phyloP scores from a whole-genome alignment of 306 rosid genomes.

The Trifolium fragiferum region DNA sequence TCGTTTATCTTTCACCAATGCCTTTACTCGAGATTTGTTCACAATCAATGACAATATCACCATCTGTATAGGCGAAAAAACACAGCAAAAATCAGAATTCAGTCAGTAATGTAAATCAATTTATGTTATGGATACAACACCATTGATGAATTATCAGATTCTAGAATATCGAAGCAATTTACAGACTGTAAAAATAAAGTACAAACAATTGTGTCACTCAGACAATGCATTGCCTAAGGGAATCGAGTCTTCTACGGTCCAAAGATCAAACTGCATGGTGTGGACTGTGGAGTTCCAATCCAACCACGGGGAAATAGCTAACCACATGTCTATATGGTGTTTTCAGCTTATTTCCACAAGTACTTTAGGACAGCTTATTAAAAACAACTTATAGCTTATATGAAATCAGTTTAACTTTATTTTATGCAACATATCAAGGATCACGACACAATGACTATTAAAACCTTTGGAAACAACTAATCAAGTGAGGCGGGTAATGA shows the following conservation, averaged over 20 bases:
- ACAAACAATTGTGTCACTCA: background rate
- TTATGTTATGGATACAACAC: conserved; percentile 18
- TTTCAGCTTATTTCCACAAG: no score
- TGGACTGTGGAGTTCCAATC: background rate
- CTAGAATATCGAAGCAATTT: conserved; percentile 3
- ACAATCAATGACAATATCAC: conserved; percentile 88
- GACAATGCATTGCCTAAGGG: background rate
- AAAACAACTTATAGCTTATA: no score
- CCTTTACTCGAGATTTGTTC: conserved; percentile 73
- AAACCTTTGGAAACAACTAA: background rate
- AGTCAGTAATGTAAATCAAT: conserved; percentile 23
- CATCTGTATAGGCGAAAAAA: conserved; percentile 71
- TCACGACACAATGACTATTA: background rate
- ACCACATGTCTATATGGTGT: no score
- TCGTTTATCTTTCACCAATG: conserved; percentile 84
- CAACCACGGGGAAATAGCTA: background rate
- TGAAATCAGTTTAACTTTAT: no score
- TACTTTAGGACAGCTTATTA: no score
- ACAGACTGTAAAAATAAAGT: background rate
- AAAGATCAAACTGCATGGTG: background rate
- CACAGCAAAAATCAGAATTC: conserved; percentile 49
- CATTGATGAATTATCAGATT: conserved; percentile 12
- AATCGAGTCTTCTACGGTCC: background rate
- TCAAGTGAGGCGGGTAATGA: conserved; percentile 9
- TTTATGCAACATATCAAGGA: background rate